phyloP scores from a whole-genome alignment of 2,329 filamentous ascomycete genomes.

The Trichoderma pleuroti region DNA sequence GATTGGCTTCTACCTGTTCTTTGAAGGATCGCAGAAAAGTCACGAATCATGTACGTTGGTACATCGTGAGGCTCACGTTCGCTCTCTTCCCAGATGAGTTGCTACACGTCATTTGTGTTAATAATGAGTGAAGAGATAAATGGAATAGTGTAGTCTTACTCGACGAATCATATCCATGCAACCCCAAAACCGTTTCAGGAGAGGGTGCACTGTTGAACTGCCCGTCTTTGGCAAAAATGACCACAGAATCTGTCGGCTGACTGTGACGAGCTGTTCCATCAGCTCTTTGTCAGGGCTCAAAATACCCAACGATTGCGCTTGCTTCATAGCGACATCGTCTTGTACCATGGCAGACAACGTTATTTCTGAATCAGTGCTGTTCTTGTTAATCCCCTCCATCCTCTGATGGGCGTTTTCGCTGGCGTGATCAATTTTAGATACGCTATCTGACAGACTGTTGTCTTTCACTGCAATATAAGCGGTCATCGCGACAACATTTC shows the following conservation, averaged over 20 bases:
- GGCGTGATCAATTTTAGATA: neutral
- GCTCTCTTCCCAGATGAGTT: constrained; percentile 1
- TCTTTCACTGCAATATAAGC: neutral
- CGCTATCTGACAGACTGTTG: neutral
- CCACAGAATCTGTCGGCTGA: neutral
- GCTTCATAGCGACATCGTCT: neutral
- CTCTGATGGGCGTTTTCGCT: neutral
- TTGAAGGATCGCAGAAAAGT: neutral
- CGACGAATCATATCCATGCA: constrained; percentile 5
- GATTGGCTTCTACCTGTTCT: neutral
- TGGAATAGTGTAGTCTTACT: neutral
- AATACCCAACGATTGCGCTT: neutral
- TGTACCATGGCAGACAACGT: neutral
- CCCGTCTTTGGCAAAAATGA: neutral
- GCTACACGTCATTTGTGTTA: neutral
- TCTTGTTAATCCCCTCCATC: neutral
- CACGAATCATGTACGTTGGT: neutral
- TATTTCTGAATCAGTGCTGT: neutral
- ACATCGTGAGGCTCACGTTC: neutral
- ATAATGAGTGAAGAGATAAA: neutral
- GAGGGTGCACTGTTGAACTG: neutral
- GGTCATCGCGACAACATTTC: neutral
- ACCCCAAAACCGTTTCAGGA: constrained; percentile 9
- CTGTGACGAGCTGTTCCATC: neutral
- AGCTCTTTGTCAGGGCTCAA: neutral